Percentiles rank a stretch among this genome's conserved stretches.
These are phyloP conservation scores for Teratosphaeria nubilosa DNA, from an alignment of 2,329 filamentous ascomycete genomes.

Conservation along the genomic window DNA sequence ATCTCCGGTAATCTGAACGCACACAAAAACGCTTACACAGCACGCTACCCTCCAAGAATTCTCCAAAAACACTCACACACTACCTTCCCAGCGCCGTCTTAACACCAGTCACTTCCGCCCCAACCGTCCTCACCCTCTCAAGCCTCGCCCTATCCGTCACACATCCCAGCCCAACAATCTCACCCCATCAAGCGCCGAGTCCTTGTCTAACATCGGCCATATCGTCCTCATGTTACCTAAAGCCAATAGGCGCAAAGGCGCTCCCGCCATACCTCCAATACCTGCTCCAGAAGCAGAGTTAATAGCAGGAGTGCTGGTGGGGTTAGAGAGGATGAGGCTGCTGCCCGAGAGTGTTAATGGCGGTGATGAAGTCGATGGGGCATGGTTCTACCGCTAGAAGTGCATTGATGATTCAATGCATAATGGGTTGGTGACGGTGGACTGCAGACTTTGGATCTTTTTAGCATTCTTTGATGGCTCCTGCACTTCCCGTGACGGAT, in stretches of 20 bases:
- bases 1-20: not conserved
- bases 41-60: constrained; percentile 30
- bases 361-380: constrained; percentile 58
- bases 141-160: constrained; percentile 56
- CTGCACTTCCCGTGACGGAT: constrained; percentile 56
- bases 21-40: not conserved
- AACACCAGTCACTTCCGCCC: constrained; percentile 57
- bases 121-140: constrained; percentile 54
- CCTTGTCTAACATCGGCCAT: constrained; percentile 46
- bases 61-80: constrained; percentile 53
- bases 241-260: constrained; percentile 61
- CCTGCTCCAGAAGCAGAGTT: constrained; percentile 45
- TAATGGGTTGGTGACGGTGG: constrained; percentile 36
- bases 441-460: constrained; percentile 33
- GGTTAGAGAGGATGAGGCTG: constrained; percentile 46
- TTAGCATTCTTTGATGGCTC: constrained; percentile 51
- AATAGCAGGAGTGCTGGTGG: constrained; percentile 28
- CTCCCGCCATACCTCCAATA: constrained; percentile 62
- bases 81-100: constrained; percentile 58
- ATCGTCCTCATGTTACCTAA: constrained; percentile 66
- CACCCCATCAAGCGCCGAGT: constrained; percentile 43
- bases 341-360: constrained; percentile 66
- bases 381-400: constrained; percentile 32
- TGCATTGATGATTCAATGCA: constrained; percentile 56
- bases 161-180: constrained; percentile 62